Percentiles rank a stretch among this genome's conserved stretches.
Conservation (phyloP, 2,329 filamentous ascomycete species). For the Penicillium olsonii region DNA sequence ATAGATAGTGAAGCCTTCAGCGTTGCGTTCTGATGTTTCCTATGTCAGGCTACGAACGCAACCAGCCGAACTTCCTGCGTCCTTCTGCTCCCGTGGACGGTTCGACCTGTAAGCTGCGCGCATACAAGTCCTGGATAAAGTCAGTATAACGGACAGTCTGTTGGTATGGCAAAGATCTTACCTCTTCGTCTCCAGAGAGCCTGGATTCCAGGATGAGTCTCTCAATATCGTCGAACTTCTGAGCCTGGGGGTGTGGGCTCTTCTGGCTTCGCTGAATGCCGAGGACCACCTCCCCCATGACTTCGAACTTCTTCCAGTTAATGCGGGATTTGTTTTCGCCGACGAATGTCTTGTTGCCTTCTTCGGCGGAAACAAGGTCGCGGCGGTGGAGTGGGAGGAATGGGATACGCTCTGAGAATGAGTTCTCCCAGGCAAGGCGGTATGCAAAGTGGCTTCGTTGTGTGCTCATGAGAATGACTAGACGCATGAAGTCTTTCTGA, state of each 20-base stretch:
- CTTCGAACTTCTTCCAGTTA: conserved; percentile 98
- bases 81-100: conserved; percentile 44
- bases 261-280: conserved; percentile 91
- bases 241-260: conserved; percentile 72
- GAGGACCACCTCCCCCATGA: conserved; percentile 87
- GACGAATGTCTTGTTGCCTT: conserved; percentile 88
- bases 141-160: conserved; percentile 10
- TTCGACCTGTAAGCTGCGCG: conserved; percentile 58
- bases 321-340: conserved; percentile 72
- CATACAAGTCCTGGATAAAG: conserved; percentile 55
- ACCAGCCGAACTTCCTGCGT: conserved; percentile 48
- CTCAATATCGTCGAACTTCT: conserved; percentile 68
- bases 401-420: conserved; percentile 82
- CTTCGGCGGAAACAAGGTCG: conserved; percentile 87
- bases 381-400: conserved; percentile 88
- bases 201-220: conserved; percentile 79
- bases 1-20: not conserved
- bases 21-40: not conserved
- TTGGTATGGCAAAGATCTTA: conserved; percentile 46
- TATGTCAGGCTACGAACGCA: conserved; percentile 32
- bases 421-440: conserved; percentile 96
- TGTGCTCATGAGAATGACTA: conserved; percentile 89
- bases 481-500: conserved; percentile 81
- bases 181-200: conserved; percentile 84
- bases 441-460: conserved; percentile 93